Evolutionary conservation across 2,329 filamentous ascomycete species (phyloP), one percentile per base, ranked within the genome.

Genomic region (Corynespora cassiicola): DNA sequence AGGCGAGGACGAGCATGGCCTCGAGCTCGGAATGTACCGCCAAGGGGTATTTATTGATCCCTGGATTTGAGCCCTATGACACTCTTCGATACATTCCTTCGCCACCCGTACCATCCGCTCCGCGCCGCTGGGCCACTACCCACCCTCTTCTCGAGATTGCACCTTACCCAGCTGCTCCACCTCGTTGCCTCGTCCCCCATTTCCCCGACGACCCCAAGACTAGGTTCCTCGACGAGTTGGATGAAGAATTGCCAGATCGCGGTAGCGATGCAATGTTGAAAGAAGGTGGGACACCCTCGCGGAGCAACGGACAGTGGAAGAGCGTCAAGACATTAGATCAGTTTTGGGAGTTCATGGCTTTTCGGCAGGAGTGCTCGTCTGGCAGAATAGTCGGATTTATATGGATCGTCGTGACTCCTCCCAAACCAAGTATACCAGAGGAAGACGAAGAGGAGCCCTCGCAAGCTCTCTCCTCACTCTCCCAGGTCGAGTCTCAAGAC

Each of bases 271-370:
- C 50, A 3, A 62, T 65, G 30, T 51, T 61, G 52, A 27, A 66
- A 52, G 51, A 63, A 50, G 42, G 63, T 53, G 41, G 74, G 72
- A 69, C 66, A 36, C 66, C 66, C 8, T 68, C 63, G 19, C 71
- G 79, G 50, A 79, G 81, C 50, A 77, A 74, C 17, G 87, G 87
- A 0, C 77, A 81, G 39, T 99, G 94, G 94, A 87, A 84, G 63
- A 90, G 87, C 43, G 84, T 96, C 16, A 85, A 80, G 62, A 87
- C 84, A 0, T 73, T 99, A 25, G 88, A 91, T n/a, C 85, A 91
- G 53, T 99, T 99, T 61, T 99, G 94, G 94, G 94, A 99, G 47
- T 87, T 95, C 79, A 97, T 99, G 92, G 86, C 91, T 0, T 97
- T 88, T 62, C 79, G 94, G 39, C 94, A 97, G 65, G 94, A 99